Percentiles rank a stretch among this genome's conserved stretches.
These are phyloP conservation scores for Lipomyces yamanashiensis DNA, from an alignment of 805 yeast species.

Conservation along the genomic window DNA sequence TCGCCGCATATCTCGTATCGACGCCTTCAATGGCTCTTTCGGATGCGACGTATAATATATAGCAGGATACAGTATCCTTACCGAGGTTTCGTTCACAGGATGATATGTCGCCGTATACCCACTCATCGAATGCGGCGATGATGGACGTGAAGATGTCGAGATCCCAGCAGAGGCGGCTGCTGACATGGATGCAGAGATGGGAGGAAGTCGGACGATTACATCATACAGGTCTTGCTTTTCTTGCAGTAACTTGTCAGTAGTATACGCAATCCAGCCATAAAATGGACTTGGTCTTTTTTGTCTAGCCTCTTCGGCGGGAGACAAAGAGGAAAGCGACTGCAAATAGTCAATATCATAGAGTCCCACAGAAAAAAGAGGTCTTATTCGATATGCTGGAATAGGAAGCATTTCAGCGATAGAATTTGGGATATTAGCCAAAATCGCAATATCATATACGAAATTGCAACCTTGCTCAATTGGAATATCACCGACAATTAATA, in stretches of 20 bases:
- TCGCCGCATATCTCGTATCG: conserved; percentile 34
- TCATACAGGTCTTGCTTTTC: conserved; percentile 28
- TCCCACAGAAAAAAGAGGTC: conserved; percentile 33
- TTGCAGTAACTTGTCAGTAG: conserved; percentile 32
- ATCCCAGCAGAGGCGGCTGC: conserved; percentile 26
- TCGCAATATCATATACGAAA: conserved; percentile 61
- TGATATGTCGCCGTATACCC: conserved; percentile 11
- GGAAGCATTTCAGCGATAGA: conserved; percentile 51
- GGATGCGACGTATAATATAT: conserved; percentile 9
- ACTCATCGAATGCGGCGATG: conserved; percentile 23
- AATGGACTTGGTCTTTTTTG: conserved; percentile 22
- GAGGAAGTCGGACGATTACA: conserved; percentile 29
- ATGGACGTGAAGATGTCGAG: conserved; percentile 14
- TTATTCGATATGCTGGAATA: conserved; percentile 35
- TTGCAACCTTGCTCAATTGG: conserved; percentile 52
- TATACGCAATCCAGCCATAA: conserved; percentile 35
- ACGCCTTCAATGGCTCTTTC: conserved; percentile 20
- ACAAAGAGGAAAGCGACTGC: conserved; percentile 18
- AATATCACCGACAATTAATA: conserved; percentile 50
- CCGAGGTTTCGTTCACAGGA: conserved; percentile 13
- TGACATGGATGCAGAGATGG: conserved; percentile 23
- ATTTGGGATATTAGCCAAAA: conserved; percentile 66
- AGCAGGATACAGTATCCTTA: conserved; percentile 26
- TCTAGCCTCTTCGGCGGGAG: conserved; percentile 33
- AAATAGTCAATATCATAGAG: conserved; percentile 29